These are phyloP conservation scores for Cladosporium phlei DNA, from an alignment of 2,329 filamentous ascomycete genomes.

Conservation along the genomic window DNA sequence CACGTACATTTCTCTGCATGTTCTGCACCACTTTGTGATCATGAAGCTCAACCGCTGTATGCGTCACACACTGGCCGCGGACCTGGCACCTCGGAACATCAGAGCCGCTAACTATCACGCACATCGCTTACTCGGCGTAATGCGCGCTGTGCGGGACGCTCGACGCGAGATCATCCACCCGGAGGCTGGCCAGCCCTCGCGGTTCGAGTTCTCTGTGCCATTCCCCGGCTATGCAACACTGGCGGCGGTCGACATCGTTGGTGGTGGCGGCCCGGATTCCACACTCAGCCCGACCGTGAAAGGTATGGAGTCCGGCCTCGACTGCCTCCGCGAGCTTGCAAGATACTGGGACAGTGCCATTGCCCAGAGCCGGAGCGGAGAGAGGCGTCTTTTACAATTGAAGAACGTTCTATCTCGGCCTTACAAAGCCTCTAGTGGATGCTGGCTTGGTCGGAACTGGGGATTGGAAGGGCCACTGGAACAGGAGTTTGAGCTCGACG, in stretches of 20 bases:
- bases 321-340: slow-evolving; percentile 53
- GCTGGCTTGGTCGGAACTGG: slow-evolving; percentile 32
- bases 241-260: slow-evolving; percentile 62
- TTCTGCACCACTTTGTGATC: slow-evolving; percentile 60
- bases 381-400: slow-evolving; percentile 44
- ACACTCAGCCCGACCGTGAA: slow-evolving; percentile 51
- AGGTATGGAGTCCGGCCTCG: slow-evolving; percentile 49
- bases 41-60: slow-evolving; percentile 63
- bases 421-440: slow-evolving; percentile 33
- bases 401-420: slow-evolving; percentile 35
- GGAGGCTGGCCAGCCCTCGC: slow-evolving; percentile 14
- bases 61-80: slow-evolving; percentile 40
- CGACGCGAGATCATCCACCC: slow-evolving; percentile 18
- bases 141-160: slow-evolving; percentile 19
- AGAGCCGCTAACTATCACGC: slow-evolving; percentile 50
- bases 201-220: slow-evolving; percentile 41
- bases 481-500: slow-evolving; percentile 23
- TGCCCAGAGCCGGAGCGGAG: slow-evolving; percentile 47
- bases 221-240: slow-evolving; percentile 59
- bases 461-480: slow-evolving; percentile 30
- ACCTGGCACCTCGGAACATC: slow-evolving; percentile 44
- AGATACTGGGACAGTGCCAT: slow-evolving; percentile 57
- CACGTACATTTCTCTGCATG: slow-evolving; percentile 59
- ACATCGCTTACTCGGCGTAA: slow-evolving; percentile 44
- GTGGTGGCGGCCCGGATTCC: slow-evolving; percentile 52